Conservation (phyloP, 495 filamentous ascomycete species). For the Amphirosellinia nigrospora region DNA sequence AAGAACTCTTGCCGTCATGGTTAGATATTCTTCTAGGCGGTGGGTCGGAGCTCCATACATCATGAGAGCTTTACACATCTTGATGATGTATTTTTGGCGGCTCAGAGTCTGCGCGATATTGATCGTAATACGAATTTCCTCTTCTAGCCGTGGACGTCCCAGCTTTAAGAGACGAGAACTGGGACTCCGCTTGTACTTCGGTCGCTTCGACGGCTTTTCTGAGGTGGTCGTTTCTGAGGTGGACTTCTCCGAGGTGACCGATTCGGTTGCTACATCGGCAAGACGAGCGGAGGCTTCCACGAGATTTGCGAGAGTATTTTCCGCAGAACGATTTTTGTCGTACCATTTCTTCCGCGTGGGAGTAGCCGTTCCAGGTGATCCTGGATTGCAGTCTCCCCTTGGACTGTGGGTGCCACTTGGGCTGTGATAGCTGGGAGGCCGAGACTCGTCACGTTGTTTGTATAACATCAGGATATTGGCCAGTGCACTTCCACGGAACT, state of each 20-base stretch:
- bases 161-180: slow-evolving; percentile 48
- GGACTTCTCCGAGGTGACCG: slow-evolving; percentile 30
- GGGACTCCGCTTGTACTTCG: slow-evolving; percentile 43
- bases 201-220: slow-evolving; percentile 48
- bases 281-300: slow-evolving; percentile 63
- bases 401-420: slow-evolving; percentile 23
- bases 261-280: slow-evolving; percentile 47
- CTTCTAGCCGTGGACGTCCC: slow-evolving; percentile 50
- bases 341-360: slow-evolving; percentile 64
- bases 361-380: slow-evolving; percentile 59
- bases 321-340: slow-evolving; percentile 53
- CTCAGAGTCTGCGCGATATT: slow-evolving; percentile 86
- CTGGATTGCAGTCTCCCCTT: slow-evolving; percentile 36
- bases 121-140: slow-evolving; percentile 82
- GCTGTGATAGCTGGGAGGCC: slow-evolving; percentile 34
- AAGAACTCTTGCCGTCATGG: slow-evolving; percentile 85
- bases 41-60: slow-evolving; percentile 80
- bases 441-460: slow-evolving; percentile 43
- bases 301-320: slow-evolving; percentile 59
- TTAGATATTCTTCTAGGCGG: slow-evolving; percentile 82
- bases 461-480: slow-evolving; percentile 81
- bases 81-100: slow-evolving; percentile 83
- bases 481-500: slow-evolving; percentile 79
- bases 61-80: slow-evolving; percentile 88
- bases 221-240: neutral